A percentile compares a stretch with the other conserved stretches of the same genome.
Evolutionary conservation across 2,329 filamentous ascomycete genomes (phyloP).

Genomic region (Ceratocystis eucalypticola): DNA sequence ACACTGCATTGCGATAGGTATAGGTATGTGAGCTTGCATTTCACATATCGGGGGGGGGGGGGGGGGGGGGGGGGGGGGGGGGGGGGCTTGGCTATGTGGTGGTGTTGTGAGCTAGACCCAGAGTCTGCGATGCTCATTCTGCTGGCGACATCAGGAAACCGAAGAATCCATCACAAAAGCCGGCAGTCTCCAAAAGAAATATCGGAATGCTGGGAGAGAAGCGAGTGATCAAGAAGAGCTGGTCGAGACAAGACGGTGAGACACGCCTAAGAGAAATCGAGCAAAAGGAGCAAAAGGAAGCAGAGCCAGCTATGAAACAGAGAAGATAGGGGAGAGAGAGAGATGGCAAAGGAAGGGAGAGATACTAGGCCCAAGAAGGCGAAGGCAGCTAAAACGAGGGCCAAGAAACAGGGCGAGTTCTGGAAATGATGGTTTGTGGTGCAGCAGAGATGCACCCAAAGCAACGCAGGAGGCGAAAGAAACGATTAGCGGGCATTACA

Average conservation of each 20-base stretch:
- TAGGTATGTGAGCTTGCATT: neutral
- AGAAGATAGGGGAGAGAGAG: neutral
- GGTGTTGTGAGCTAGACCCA: neutral
- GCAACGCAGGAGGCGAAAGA: neutral
- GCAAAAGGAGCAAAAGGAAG: neutral
- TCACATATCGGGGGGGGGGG: neutral
- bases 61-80: neutral
- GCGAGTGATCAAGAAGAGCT: neutral
- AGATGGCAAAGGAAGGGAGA: neutral
- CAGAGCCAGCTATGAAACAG: neutral
- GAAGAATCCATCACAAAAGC: neutral
- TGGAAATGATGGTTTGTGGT: neutral
- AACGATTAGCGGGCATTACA: neutral
- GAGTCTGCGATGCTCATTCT: neutral
- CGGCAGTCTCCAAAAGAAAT: neutral
- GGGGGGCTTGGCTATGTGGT: neutral
- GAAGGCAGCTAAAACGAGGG: neutral
- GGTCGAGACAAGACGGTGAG: constrained; percentile 1
- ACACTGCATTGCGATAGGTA: too few relatives aligned
- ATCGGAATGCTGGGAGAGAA: neutral
- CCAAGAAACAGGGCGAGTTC: neutral
- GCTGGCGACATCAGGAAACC: neutral
- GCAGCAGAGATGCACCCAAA: neutral
- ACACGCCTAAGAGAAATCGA: neutral
- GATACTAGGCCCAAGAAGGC: too few relatives aligned